phyloP scores from a whole-genome alignment of 2,329 filamentous ascomycete genomes.

The Ciborinia camelliae region DNA sequence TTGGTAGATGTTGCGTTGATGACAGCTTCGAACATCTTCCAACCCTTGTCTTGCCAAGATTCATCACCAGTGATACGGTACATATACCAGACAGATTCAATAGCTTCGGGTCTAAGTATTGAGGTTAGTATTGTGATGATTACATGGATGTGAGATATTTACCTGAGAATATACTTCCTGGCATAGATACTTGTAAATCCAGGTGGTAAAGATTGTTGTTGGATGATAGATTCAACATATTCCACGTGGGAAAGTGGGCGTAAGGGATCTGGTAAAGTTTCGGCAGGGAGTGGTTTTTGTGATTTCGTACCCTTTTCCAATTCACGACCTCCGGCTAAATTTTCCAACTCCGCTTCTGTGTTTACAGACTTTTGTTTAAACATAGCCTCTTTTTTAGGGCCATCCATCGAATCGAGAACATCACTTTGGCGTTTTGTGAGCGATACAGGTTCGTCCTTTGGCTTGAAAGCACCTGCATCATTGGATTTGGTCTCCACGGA shows the following conservation, averaged over 20 bases:
- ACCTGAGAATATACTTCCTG: constrained; percentile 60
- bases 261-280: constrained; percentile 26
- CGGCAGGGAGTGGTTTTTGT: constrained; percentile 10
- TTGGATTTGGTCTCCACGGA: not conserved
- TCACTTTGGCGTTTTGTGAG: constrained; percentile 16
- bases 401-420: not conserved
- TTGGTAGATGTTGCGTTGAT: constrained; percentile 62
- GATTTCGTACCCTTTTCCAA: constrained; percentile 15
- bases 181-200: constrained; percentile 49
- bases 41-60: constrained; percentile 74
- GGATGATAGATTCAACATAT: constrained; percentile 48
- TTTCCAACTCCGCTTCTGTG: constrained; percentile 28
- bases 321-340: constrained; percentile 23
- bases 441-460: not conserved
- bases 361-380: constrained; percentile 21
- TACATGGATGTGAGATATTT: constrained; percentile 33
- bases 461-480: constrained; percentile 4
- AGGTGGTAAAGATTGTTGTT: constrained; percentile 45
- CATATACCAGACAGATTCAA: constrained; percentile 86
- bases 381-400: constrained; percentile 3
- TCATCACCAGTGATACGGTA: constrained; percentile 83
- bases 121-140: constrained; percentile 10
- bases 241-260: constrained; percentile 49
- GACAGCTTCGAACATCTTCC: constrained; percentile 78
- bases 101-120: constrained; percentile 56